Percentiles rank a stretch among this genome's conserved stretches.
Evolutionary conservation across 129 eudicot species (phyloP).

Genomic region (Flaveria brownii): DNA sequence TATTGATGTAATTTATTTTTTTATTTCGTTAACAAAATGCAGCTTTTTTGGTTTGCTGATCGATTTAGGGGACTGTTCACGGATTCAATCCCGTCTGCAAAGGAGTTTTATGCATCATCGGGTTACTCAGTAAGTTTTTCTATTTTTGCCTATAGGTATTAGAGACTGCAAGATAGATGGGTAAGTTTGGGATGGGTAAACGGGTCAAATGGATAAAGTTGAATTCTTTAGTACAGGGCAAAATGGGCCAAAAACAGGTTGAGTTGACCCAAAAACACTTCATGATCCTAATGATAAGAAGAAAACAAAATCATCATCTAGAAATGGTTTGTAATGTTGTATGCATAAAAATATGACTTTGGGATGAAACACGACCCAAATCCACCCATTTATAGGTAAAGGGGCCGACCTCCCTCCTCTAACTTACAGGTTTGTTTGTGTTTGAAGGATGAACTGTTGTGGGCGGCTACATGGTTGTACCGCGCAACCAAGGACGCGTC

Average conservation of each 20-base stretch:
- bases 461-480: conserved; percentile 91
- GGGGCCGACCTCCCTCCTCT: not conserved
- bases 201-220: not conserved
- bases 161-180: not conserved
- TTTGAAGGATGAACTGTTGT: conserved; percentile 67
- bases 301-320: too few relatives aligned
- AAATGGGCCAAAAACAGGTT: not conserved
- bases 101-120: conserved; percentile 64
- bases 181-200: not conserved
- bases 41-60: conserved; percentile 92
- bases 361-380: not conserved
- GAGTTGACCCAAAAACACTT: not conserved
- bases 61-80: conserved; percentile 66
- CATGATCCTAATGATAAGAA: not conserved
- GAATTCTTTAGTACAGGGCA: not conserved
- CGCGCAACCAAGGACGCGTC: conserved; percentile 70
- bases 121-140: conserved; percentile 60
- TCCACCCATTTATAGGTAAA: not conserved
- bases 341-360: not conserved
- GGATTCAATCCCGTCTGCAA: conserved; percentile 61
- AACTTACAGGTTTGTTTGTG: not conserved
- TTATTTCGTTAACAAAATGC: conserved; percentile 20
- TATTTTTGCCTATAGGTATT: not conserved
- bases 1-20: conserved; percentile 1
- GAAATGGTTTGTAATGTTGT: not conserved